These are phyloP conservation scores for Xylaria scruposa DNA, from an alignment of 495 filamentous ascomycete species.

Conservation along the genomic window DNA sequence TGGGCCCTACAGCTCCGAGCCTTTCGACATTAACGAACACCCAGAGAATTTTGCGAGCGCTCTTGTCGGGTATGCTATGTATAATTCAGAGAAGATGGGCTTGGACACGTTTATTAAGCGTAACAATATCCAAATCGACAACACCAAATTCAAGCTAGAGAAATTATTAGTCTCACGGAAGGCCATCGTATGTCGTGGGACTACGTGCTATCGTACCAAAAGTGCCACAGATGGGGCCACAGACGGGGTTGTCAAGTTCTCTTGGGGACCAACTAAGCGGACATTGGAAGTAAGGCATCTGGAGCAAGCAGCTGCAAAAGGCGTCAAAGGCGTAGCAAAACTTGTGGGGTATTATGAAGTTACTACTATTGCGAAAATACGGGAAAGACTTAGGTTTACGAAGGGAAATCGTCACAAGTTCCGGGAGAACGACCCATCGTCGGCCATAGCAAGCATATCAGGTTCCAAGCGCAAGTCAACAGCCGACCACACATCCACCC, in stretches of 20 bases:
- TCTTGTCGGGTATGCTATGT: constrained; percentile 41
- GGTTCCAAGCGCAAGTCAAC: constrained; percentile 8
- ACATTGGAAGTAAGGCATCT: constrained; percentile 17
- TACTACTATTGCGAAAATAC: constrained; percentile 22
- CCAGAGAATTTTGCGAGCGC: constrained; percentile 30
- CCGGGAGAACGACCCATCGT: neutral
- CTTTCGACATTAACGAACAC: constrained; percentile 44
- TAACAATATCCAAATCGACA: neutral
- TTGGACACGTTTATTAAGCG: constrained; percentile 34
- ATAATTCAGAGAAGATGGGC: constrained; percentile 34
- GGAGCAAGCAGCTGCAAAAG: neutral
- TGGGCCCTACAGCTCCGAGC: constrained; percentile 41
- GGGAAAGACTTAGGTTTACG: constrained; percentile 19
- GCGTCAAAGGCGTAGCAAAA: constrained; percentile 14
- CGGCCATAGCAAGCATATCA: neutral
- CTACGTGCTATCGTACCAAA: constrained; percentile 22
- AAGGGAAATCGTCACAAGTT: neutral
- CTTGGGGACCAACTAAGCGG: constrained; percentile 15
- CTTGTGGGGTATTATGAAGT: constrained; percentile 16
- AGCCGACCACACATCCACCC: neutral
- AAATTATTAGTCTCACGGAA: neutral
- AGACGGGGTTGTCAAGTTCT: constrained; percentile 23
- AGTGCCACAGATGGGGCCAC: neutral
- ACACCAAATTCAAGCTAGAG: too few relatives aligned
- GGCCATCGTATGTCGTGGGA: constrained; percentile 24